Percentiles rank a stretch among this genome's conserved stretches.
phyloP scores from a whole-genome alignment of 192 early-diverging fungal species.

The Coemansia sp. region DNA sequence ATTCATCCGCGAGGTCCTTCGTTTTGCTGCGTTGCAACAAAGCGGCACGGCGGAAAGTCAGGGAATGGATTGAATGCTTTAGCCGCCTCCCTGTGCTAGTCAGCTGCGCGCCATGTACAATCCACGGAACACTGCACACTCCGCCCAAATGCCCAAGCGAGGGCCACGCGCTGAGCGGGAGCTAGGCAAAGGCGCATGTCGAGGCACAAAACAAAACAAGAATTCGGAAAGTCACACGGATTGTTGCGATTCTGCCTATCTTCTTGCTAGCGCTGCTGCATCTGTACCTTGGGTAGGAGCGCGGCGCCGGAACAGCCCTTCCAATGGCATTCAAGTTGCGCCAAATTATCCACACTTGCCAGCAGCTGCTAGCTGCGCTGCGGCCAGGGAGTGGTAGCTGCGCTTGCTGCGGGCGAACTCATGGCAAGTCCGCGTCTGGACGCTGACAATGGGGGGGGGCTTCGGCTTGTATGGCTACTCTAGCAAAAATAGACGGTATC shows the following conservation, averaged over 20 bases:
- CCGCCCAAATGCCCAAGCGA: too few species aligned
- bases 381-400: neutral
- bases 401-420: neutral
- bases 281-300: neutral
- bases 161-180: slow-evolving; percentile 3
- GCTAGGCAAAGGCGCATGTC: neutral
- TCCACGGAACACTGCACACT: too few species aligned
- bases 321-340: slow-evolving; percentile 8
- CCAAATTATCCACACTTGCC: too few species aligned
- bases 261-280: neutral
- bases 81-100: neutral
- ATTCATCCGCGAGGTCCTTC: slow-evolving; percentile 8
- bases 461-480: neutral
- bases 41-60: too few species aligned
- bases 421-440: neutral
- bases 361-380: too few species aligned
- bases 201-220: neutral
- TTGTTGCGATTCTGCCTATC: neutral
- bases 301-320: neutral
- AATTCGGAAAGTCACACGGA: neutral
- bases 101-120: neutral
- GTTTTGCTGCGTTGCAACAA: too few species aligned
- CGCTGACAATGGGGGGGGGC: neutral
- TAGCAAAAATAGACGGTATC: neutral
- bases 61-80: too few species aligned